These are phyloP conservation scores for Schizophyllum amplum DNA, from an alignment of 1,284 basidiomycete genomes.

Conservation along the genomic window DNA sequence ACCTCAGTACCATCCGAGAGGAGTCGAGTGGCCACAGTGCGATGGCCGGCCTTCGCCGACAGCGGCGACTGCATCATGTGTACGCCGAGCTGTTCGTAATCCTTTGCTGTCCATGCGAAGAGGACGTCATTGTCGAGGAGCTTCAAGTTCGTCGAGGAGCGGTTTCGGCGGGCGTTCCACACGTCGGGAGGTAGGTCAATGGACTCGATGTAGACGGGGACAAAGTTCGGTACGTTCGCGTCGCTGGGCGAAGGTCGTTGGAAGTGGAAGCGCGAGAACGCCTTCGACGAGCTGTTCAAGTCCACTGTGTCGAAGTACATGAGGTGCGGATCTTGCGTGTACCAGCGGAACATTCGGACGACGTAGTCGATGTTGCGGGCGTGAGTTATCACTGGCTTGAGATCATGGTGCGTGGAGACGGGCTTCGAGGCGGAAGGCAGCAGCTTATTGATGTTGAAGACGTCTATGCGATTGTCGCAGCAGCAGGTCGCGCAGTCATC, in stretches of 20 bases:
- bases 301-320: background rate
- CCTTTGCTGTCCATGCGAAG: background rate
- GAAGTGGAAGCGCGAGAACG: background rate
- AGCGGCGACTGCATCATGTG: background rate
- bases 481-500: background rate
- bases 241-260: background rate
- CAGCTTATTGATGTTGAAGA: background rate
- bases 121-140: background rate
- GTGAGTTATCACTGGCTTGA: background rate
- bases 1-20: background rate
- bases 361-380: background rate
- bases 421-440: background rate
- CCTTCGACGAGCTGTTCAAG: background rate
- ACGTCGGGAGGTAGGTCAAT: background rate
- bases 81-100: background rate
- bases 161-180: background rate
- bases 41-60: background rate
- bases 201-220: constrained; percentile 2
- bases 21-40: background rate
- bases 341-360: background rate
- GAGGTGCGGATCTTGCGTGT: background rate
- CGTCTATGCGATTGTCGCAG: background rate
- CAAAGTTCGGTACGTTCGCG: background rate
- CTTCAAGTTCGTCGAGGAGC: background rate
- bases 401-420: background rate